Evolutionary conservation across 495 filamentous ascomycete genomes (phyloP).

Genomic region (Talaromyces nanjingensis): DNA sequence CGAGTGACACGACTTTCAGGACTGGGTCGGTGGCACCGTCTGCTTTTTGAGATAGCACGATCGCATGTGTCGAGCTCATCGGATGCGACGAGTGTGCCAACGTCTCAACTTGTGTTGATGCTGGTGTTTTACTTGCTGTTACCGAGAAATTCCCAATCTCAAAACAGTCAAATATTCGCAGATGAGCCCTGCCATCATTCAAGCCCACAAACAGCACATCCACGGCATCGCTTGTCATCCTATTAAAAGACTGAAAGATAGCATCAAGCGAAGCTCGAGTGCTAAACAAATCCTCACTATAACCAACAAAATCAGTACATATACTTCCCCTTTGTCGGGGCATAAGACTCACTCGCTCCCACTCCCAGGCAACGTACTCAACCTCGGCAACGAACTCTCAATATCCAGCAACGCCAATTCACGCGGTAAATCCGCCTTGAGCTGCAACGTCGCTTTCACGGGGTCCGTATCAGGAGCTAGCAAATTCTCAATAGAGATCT

Average conservation of each 20-base stretch:
- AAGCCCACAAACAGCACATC: constrained; percentile 78
- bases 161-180: constrained; percentile 88
- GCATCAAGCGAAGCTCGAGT: constrained; percentile 63
- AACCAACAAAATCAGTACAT: constrained; percentile 15
- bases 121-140: constrained; percentile 7
- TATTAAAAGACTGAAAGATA: constrained; percentile 55
- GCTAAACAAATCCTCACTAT: constrained; percentile 64
- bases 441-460: constrained; percentile 31
- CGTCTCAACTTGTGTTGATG: constrained; percentile 10
- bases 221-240: constrained; percentile 60
- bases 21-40: constrained; percentile 16
- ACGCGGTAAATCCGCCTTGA: constrained; percentile 60
- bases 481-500: constrained; percentile 36
- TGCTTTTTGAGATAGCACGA: constrained; percentile 47
- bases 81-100: constrained; percentile 64
- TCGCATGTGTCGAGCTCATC: constrained; percentile 65
- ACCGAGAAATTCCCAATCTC: constrained; percentile 64
- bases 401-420: constrained; percentile 74
- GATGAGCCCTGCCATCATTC: constrained; percentile 68
- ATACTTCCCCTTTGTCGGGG: background rate
- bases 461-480: constrained; percentile 31
- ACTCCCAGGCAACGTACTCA: constrained; percentile 62
- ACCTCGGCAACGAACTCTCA: constrained; percentile 71
- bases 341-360: constrained; percentile 28
- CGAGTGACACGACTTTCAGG: constrained; percentile 66